Base-by-base conservation (phyloP, 2,329 filamentous ascomycete genomes). In the Xylaria sp. region DNA sequence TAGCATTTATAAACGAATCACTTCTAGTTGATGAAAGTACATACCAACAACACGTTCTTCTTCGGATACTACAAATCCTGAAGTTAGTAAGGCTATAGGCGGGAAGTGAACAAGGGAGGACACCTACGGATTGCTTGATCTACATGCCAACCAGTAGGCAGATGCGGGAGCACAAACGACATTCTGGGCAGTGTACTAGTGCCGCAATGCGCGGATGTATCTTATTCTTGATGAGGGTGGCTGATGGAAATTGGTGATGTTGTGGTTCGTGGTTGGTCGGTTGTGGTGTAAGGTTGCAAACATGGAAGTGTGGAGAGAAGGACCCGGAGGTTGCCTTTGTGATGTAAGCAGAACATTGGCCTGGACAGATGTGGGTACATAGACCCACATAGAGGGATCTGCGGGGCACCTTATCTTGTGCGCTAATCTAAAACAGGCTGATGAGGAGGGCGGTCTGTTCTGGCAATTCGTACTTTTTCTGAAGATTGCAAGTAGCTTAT, bases 101-200 rank as follows among this genome's bases (percentile, higher is more conserved):
- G 2, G n/a, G 12, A 23, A 65, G n/a, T n/a, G 3, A 20, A 3
- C 8, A 48, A 28, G 20, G 32, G 23, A 25, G 39, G 32, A 12
- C 23, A 66, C 62, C 13, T 57, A 59, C 65, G 90, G 78, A 97
- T 97, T 71, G 94, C 94, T 83, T 98, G 94, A 85, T 98, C 96
- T 77, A 99, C 96, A 81, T 99, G 96, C 96, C 95, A 99, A 80
- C 93, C 96, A 48, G 92, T 94, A 74, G 89, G 88, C 55, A 99
- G 87, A 81, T 98, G 95, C 53, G 95, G 95, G 61, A 99, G 89
- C 58, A 97, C 92, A 70, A 97, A 92, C 76, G 94, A 97, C 86
- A 88, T 88, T 10, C 45, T 66, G 63, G 32, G n/a, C 2, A 9
- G 4, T 43, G 9, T 48, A 25, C 20, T 32, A 25, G 30, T 39